Percentiles rank a stretch among this genome's conserved stretches.
Evolutionary conservation across 768 basidiomycete genomes (phyloP).

Genomic region (Phaffia tasmanica): DNA sequence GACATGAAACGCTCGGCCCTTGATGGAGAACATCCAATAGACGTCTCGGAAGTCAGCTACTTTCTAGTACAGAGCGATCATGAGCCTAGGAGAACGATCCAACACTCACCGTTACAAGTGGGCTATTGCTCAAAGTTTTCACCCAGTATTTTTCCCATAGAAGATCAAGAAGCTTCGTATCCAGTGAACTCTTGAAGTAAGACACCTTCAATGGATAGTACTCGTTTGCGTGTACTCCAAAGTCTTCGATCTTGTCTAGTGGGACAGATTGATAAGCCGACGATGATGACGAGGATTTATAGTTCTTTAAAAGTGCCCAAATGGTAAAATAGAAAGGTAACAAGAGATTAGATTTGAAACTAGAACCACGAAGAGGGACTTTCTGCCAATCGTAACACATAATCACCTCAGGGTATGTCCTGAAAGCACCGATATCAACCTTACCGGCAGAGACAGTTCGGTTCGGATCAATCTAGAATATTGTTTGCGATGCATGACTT

Average conservation of each 20-base stretch:
- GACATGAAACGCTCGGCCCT: conserved; percentile 92
- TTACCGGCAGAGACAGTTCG: conserved; percentile 96
- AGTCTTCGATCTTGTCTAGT: conserved; percentile 93
- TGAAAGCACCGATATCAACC: conserved; percentile 97
- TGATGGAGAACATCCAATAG: not conserved
- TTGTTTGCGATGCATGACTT: not conserved
- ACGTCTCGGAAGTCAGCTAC: not conserved
- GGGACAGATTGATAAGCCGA: conserved; percentile 96
- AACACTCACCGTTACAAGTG: conserved; percentile 65
- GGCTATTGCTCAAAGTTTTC: conserved; percentile 85
- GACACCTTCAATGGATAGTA: conserved; percentile 92
- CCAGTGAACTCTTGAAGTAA: conserved; percentile 84
- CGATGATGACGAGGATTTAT: conserved; percentile 58
- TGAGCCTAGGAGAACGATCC: not conserved
- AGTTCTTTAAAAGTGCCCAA: conserved; percentile 43
- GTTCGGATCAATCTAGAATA: conserved; percentile 79
- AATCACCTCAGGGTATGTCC: conserved; percentile 74
- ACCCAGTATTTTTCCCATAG: conserved; percentile 99
- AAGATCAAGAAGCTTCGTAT: conserved; percentile 73
- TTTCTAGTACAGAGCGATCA: not conserved
- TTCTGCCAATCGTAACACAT: not conserved
- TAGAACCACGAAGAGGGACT: not conserved
- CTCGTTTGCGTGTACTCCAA: conserved; percentile 92
- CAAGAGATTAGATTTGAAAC: not conserved
- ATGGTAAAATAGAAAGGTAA: not conserved